Percentiles rank a stretch among this genome's conserved stretches.
phyloP scores from a whole-genome alignment of 306 rosid species.

The Purshia tridentata region DNA sequence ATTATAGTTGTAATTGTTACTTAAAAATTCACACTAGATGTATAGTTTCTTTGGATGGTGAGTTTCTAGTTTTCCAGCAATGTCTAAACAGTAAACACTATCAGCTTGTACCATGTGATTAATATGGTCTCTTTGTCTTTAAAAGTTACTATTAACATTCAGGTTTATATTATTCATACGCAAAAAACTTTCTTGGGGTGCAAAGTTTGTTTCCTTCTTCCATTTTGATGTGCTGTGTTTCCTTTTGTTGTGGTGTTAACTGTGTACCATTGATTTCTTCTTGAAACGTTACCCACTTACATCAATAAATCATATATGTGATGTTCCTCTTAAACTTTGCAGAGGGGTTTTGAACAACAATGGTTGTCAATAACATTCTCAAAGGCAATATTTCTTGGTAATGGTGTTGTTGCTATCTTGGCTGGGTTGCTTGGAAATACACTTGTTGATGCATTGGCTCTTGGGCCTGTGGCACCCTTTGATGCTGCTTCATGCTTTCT shows the following conservation, averaged over 20 bases:
- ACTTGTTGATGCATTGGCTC: slow-evolving; percentile 78
- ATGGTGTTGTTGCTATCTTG: slow-evolving; percentile 92
- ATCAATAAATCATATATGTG: not conserved
- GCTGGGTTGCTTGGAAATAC: slow-evolving; percentile 93
- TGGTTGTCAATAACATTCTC: slow-evolving; percentile 95
- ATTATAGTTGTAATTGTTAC: not conserved
- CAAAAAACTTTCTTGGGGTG: not conserved
- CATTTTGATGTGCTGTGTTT: not conserved
- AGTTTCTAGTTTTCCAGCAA: not conserved
- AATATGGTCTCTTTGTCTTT: not conserved
- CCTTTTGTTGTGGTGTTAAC: not conserved
- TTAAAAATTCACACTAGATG: not conserved
- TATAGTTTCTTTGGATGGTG: not conserved
- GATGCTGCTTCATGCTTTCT: slow-evolving; percentile 99
- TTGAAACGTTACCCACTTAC: not conserved
- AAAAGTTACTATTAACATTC: not conserved
- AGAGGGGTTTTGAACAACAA: slow-evolving; percentile 97
- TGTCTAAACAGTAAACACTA: not conserved
- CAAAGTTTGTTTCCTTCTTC: not conserved
- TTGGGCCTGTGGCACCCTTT: slow-evolving; percentile 99
- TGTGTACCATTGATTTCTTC: not conserved
- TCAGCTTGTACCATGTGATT: not conserved
- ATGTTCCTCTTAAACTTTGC: slow-evolving; percentile 24
- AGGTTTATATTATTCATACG: not conserved
- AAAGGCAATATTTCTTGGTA: slow-evolving; percentile 97